phyloP scores from a whole-genome alignment of 2,329 filamentous ascomycete species.

The Fusarium musae region DNA sequence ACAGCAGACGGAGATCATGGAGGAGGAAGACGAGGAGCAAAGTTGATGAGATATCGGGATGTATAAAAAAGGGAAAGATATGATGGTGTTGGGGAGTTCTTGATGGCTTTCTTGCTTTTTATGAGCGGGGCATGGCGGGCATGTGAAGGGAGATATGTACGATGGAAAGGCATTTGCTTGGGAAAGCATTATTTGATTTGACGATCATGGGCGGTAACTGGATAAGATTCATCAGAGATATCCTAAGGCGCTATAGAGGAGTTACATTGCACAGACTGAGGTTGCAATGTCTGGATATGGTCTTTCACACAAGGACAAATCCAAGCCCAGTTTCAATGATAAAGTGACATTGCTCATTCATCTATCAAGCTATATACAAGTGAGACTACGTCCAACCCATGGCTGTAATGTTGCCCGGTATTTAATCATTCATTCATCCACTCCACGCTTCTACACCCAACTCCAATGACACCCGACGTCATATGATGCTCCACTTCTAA shows the following conservation, averaged over 20 bases:
- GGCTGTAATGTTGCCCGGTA: not conserved
- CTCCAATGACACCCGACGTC: conserved; percentile 13
- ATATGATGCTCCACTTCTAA: conserved; percentile 9
- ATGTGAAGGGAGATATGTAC: conserved; percentile 13
- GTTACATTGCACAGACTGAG: not conserved
- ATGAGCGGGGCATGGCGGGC: conserved; percentile 5
- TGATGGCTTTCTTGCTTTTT: conserved; percentile 10
- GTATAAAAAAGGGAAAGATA: not conserved
- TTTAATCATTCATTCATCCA: not conserved
- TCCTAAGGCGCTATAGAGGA: conserved; percentile 29
- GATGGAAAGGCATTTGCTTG: not conserved
- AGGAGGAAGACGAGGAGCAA: conserved; percentile 9
- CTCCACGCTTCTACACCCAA: conserved; percentile 11
- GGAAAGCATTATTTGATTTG: conserved; percentile 9
- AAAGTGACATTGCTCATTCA: conserved; percentile 6
- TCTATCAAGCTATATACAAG: conserved; percentile 4
- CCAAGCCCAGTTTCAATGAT: conserved; percentile 2
- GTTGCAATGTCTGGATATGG: conserved; percentile 39
- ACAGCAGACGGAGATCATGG: conserved; percentile 28
- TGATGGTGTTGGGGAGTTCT: conserved; percentile 26
- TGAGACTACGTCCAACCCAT: not conserved
- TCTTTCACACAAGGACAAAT: not conserved
- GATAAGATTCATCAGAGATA: conserved; percentile 27
- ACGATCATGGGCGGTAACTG: conserved; percentile 19
- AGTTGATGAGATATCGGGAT: not conserved